Percentiles rank a stretch among this genome's conserved stretches.
These are phyloP conservation scores for Linanthus parryae DNA, from an alignment of 148 eudicot species.

Conservation along the genomic window DNA sequence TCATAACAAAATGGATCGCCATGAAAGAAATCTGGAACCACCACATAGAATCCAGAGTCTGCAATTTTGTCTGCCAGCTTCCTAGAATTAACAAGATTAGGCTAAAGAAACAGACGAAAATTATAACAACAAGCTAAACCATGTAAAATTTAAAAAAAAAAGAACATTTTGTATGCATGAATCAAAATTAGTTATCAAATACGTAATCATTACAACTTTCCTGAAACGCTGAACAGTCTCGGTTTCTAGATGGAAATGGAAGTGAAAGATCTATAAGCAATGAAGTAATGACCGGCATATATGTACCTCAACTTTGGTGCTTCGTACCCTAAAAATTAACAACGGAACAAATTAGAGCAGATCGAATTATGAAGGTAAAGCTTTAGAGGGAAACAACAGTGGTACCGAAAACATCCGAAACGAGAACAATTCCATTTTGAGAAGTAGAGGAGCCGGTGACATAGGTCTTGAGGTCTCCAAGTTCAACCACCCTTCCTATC, in stretches of 20 bases:
- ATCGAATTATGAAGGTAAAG: not conserved
- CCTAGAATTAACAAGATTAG: too few species aligned
- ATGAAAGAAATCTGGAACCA: slow-evolving; percentile 9
- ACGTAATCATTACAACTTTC: too few species aligned
- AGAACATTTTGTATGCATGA: too few species aligned
- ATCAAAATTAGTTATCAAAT: too few species aligned
- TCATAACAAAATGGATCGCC: slow-evolving; percentile 11
- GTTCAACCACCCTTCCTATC: not conserved
- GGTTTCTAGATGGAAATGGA: too few species aligned
- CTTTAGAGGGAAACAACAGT: not conserved
- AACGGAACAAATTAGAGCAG: not conserved
- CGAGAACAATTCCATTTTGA: slow-evolving; percentile 2
- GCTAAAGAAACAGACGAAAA: too few species aligned
- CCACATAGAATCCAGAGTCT: slow-evolving; percentile 6
- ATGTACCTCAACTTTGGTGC: slow-evolving; percentile 11
- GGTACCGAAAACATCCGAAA: slow-evolving; percentile 7
- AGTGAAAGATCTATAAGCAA: not conserved
- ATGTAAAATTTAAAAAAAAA: too few species aligned
- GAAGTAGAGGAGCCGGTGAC: slow-evolving; percentile 6
- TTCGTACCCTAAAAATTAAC: slow-evolving; percentile 1
- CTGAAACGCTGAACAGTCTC: too few species aligned
- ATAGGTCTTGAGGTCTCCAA: slow-evolving; percentile 7
- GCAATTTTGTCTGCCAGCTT: slow-evolving; percentile 11
- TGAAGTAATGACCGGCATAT: not conserved
- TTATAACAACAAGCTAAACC: too few species aligned